phyloP scores from a whole-genome alignment of 495 filamentous ascomycete species.

The Xylaria palmicola region DNA sequence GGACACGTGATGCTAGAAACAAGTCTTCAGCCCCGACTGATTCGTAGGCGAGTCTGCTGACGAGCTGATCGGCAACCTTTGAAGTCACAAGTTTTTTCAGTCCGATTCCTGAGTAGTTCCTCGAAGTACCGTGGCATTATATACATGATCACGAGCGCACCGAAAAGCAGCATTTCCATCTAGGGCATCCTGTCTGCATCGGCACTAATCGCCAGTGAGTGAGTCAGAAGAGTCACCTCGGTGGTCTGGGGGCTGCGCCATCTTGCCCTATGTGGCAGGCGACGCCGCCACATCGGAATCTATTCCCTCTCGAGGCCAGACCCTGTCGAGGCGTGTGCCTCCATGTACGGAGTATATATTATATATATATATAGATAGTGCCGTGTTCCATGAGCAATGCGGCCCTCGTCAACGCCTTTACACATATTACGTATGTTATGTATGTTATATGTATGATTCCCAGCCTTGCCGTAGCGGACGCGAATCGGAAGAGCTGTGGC shows the following conservation, averaged over 20 bases:
- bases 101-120: neutral
- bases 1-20: too few species aligned
- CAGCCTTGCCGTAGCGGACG: neutral
- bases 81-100: neutral
- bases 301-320: neutral
- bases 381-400: neutral
- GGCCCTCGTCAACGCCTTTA: too few species aligned
- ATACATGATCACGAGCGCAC: neutral
- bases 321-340: neutral
- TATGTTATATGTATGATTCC: neutral
- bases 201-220: too few species aligned
- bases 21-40: too few species aligned
- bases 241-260: neutral
- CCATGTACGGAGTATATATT: too few species aligned
- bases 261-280: conserved; percentile 7
- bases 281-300: neutral
- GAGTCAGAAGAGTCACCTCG: conserved; percentile 11
- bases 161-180: neutral
- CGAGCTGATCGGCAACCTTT: neutral
- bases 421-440: too few species aligned
- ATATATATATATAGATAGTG: too few species aligned
- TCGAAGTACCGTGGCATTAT: neutral
- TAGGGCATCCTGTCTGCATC: neutral
- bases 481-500: conserved; percentile 1
- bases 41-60: conserved; percentile 5